These are phyloP conservation scores for Gnomoniopsis smithogilvyi DNA, from an alignment of 2,329 filamentous ascomycete genomes.

Conservation along the genomic window DNA sequence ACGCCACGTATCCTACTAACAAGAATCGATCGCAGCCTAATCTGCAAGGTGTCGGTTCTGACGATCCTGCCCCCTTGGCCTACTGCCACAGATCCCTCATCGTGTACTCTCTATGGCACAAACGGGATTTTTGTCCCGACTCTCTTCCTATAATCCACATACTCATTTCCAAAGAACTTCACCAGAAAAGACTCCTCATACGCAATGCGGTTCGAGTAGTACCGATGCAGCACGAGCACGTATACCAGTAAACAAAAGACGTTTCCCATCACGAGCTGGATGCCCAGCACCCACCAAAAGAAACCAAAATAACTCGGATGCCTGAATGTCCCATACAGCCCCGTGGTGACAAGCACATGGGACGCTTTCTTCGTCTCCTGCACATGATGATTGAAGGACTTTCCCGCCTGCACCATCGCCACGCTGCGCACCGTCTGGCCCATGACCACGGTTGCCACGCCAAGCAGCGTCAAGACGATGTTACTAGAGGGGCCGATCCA, in stretches of 20 bases:
- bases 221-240: conserved; percentile 73
- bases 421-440: conserved; percentile 75
- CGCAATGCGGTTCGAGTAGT: conserved; percentile 72
- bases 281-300: conserved; percentile 97
- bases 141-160: conserved; percentile 66
- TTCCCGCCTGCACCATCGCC: conserved; percentile 85
- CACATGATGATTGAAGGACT: conserved; percentile 87
- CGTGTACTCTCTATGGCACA: conserved; percentile 36
- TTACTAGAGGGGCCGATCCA: conserved; percentile 44
- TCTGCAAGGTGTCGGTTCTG: too few relatives aligned
- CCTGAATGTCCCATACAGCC: conserved; percentile 71
- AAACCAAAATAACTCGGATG: conserved; percentile 98
- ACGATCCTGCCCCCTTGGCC: too few relatives aligned
- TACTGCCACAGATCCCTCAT: too few relatives aligned
- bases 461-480: conserved; percentile 46
- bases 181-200: conserved; percentile 77
- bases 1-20: too few relatives aligned
- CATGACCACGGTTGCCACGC: conserved; percentile 58
- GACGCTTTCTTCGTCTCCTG: conserved; percentile 64
- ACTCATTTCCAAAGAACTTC: conserved; percentile 81
- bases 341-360: conserved; percentile 76
- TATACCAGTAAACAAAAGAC: conserved; percentile 73
- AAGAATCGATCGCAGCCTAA: too few relatives aligned
- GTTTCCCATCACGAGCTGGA: conserved; percentile 87
- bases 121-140: conserved; percentile 82